Evolutionary conservation across 2,329 filamentous ascomycete genomes (phyloP), one percentile per base, ranked within the genome.

Genomic region (Pyricularia sp.): DNA sequence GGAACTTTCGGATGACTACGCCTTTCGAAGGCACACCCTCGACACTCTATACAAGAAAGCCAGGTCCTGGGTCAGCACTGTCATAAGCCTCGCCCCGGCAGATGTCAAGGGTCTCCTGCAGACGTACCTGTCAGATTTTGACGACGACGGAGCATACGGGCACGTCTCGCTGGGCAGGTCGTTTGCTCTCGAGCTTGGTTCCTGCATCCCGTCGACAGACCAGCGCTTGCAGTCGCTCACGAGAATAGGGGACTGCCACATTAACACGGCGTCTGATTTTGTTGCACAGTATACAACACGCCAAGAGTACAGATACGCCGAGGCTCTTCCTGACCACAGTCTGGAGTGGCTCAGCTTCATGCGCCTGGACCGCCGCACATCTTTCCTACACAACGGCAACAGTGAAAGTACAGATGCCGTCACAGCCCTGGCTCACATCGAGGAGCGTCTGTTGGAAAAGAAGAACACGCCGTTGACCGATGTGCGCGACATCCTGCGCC

Each of bases 281-380:
- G 86, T 99, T 72, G 92, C 94, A 1, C 93, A 99, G 72, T 99
- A 99, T 74, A 97, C 93, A 3, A 96, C 92, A 30, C 89, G 94
- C 49, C 96, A 99, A 73, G 93, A 96, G 72, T 99, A 99, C 75
- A 87, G 93, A 65, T 93, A 93, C 72, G 86, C 91, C 12, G 91
- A 96, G 73, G 84, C 86, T 2, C 78, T 89, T 49, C 85, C 88
- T 1, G 87, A 89, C 66, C 84, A 87, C 67, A 86, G 88, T 66
- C 80, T 82, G 66, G 86, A 89, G 71, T 84, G 88, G 78, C 77
- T 88, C 63, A 82, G 81, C 60, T 82, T 84, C 66, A 83, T 86
- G 80, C 81, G 81, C 19, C 73, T 82, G 62, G 81, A 82, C 67
- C 79, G 79, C 62, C 77, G 80, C 68, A 70, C 81, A 64, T 82